Evolutionary conservation across 768 basidiomycete species (phyloP), one percentile per base, ranked within the genome.

Genomic region (Hortiboletus campestris): DNA sequence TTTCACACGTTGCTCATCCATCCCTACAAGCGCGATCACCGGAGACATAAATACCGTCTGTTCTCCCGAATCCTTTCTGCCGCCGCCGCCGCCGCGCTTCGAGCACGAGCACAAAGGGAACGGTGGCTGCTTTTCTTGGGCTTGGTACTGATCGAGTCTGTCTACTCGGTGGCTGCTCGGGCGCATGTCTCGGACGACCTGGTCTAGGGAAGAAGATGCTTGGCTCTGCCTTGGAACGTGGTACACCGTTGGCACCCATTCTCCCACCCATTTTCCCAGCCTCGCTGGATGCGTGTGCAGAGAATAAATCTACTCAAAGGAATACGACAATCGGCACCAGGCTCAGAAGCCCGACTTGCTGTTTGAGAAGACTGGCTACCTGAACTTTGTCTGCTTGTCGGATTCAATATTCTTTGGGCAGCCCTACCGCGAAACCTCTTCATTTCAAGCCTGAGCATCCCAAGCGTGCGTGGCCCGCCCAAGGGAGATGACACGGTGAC

Each of bases 141-240:
- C 79, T 6, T 78, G 76, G 31, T 85, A 86, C 56, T 76, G 75
- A 4, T 78, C 2, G 89, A 91, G 58, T 91, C 89, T 0, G 68
- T n/a, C n/a, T 83, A 32, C 69, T 78, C 64, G 91, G 86, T 60
- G 84, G 88, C 44, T 81, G 80, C 58, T 84, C 87, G 11, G 76
- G 71, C 4, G 69, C 75, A 60, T 74, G 79, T n/a, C 69, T 88
- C 1, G 83, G 79, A 2, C 80, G 90, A 11, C 91, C 91, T 2
- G 88, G 85, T 3, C 67, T 92, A 4, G 90, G 91, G 1, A 91
- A 93, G 69, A 93, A 91, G 79, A 93, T 93, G 91, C 88, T 93
- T 58, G 84, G 88, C 36, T 84, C 77, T 32, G 79, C 72, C 13
- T 68, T 61, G 8, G 82, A 82, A 35, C 78, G 76, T 45, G 80